A percentile compares a stretch with the other conserved stretches of the same genome.
Conservation (phyloP, 2,329 filamentous ascomycete genomes). For the Alternaria sp. region DNA sequence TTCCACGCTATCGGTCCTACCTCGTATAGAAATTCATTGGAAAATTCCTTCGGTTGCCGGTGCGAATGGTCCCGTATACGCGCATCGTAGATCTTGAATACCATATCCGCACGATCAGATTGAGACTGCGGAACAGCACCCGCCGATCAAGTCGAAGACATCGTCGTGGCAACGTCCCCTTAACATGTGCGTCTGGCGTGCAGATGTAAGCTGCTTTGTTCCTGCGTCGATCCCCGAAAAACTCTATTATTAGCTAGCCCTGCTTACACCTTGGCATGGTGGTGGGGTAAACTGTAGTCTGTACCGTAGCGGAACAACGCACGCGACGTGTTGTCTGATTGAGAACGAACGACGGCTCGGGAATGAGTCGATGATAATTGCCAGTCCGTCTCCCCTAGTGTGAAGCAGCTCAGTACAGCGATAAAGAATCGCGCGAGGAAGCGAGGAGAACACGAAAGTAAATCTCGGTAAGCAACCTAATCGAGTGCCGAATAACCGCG, state of each 20-base stretch:
- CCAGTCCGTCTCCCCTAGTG: background rate
- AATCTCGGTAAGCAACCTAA: background rate
- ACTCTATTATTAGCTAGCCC: conserved; percentile 5
- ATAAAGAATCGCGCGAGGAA: background rate
- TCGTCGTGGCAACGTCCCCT: background rate
- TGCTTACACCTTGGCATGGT: conserved; percentile 2
- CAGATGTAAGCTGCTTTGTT: background rate
- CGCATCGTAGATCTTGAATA: no score
- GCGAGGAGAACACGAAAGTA: background rate
- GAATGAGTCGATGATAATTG: background rate
- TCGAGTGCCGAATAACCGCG: background rate
- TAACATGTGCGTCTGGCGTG: background rate
- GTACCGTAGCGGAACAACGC: background rate
- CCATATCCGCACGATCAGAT: no score
- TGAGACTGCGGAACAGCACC: no score
- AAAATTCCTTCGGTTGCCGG: background rate
- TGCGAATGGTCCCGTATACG: background rate
- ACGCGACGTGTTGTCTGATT: background rate
- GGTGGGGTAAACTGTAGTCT: background rate
- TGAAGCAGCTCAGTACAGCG: background rate
- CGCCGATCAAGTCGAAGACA: no score
- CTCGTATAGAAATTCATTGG: conserved; percentile 4
- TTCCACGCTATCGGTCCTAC: conserved; percentile 1
- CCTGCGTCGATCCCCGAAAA: background rate
- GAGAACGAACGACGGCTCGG: background rate